These are phyloP conservation scores for Chloris gayana DNA, from an alignment of 176 grass and related monocot genomes.

Conservation along the genomic window DNA sequence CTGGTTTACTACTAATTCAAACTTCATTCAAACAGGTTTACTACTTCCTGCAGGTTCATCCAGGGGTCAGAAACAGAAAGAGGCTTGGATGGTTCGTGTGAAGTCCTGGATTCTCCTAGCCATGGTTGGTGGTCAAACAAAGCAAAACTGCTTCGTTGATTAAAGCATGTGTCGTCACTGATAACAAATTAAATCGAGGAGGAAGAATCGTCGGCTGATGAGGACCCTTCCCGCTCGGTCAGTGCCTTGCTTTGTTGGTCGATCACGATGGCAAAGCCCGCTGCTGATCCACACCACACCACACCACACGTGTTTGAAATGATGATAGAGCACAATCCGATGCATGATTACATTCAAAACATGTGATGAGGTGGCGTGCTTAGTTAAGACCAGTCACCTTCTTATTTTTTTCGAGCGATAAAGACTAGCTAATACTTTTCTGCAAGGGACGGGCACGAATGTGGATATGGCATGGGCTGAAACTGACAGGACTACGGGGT, in stretches of 20 bases:
- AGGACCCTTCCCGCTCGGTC: background rate
- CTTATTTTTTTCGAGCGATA: too few relatives aligned
- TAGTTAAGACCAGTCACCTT: too few relatives aligned
- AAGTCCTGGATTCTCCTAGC: background rate
- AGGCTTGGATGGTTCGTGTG: background rate
- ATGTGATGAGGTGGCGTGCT: background rate
- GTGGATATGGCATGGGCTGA: background rate
- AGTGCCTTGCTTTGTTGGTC: background rate
- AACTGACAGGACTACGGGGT: background rate
- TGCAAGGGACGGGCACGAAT: background rate
- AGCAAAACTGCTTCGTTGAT: background rate
- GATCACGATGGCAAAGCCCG: background rate
- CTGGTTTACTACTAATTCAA: too few relatives aligned
- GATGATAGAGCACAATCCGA: background rate
- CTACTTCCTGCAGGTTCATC: too few relatives aligned
- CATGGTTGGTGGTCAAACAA: background rate
- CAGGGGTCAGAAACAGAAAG: too few relatives aligned
- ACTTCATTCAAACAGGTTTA: too few relatives aligned
- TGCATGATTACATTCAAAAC: background rate
- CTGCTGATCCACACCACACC: background rate
- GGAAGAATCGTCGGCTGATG: background rate
- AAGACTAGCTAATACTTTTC: too few relatives aligned
- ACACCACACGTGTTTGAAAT: background rate
- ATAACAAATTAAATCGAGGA: background rate
- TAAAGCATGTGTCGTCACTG: background rate